phyloP scores from a whole-genome alignment of 345 rosid genomes.

The Moricandia arvensis region DNA sequence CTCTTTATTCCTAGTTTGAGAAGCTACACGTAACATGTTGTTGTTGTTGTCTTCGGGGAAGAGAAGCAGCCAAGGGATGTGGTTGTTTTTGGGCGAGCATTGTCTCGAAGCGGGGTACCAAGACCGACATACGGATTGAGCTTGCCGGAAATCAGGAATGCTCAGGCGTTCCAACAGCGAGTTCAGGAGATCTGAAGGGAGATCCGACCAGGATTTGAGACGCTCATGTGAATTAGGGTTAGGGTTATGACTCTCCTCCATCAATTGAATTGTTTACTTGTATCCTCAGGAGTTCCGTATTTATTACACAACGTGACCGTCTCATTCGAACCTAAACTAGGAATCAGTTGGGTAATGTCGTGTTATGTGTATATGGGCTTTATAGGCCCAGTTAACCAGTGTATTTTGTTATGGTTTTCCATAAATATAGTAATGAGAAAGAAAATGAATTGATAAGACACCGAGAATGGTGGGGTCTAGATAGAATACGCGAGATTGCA shows the following conservation, averaged over 20 bases:
- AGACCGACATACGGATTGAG: not conserved
- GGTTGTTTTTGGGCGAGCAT: not conserved
- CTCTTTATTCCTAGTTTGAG: no score
- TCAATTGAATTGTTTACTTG: not conserved
- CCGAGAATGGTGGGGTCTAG: no score
- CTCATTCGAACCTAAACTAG: not conserved
- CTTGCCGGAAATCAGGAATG: not conserved
- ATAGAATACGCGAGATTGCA: no score
- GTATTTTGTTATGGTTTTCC: no score
- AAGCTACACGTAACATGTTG: no score
- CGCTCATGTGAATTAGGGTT: not conserved
- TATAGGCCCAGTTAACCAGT: no score
- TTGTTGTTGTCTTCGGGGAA: not conserved
- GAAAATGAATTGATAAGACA: no score
- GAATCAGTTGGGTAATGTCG: not conserved
- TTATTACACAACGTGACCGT: not conserved
- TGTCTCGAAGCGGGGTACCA: not conserved
- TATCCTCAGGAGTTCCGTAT: not conserved
- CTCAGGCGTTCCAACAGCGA: not conserved
- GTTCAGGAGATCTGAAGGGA: not conserved
- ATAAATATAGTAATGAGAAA: no score
- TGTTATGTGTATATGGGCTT: no score
- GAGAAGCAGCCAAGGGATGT: not conserved
- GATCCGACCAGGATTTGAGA: not conserved
- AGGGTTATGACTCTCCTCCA: not conserved